Conservation (phyloP, 305 asterid genomes). For the Salvia sclarea region DNA sequence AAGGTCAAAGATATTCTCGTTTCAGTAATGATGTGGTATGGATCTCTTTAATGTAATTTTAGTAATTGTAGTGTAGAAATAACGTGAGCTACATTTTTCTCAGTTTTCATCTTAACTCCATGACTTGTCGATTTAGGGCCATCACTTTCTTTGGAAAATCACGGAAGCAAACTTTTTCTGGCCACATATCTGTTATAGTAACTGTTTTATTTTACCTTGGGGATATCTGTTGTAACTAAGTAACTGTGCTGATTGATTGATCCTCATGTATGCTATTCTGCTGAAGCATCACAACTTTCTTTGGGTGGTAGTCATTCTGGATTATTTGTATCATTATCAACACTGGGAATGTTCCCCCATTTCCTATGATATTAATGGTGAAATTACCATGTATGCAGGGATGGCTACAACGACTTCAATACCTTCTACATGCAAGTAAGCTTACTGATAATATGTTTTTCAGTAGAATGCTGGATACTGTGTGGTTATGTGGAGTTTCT, state of each 20-base stretch:
- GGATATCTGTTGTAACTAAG: neutral
- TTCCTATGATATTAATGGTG: slow-evolving; percentile 36
- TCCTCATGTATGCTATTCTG: neutral
- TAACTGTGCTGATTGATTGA: slow-evolving; percentile 17
- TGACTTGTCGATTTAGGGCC: neutral
- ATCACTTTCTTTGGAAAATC: neutral
- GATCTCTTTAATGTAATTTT: neutral
- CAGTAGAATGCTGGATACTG: slow-evolving; percentile 20
- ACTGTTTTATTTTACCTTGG: slow-evolving; percentile 1
- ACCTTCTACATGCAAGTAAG: slow-evolving; percentile 99
- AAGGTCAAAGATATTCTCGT: neutral
- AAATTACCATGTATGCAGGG: slow-evolving; percentile 67
- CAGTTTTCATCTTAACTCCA: neutral
- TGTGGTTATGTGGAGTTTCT: slow-evolving; percentile 24
- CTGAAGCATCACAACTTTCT: neutral
- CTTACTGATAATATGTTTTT: slow-evolving; percentile 32
- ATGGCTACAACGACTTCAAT: slow-evolving; percentile 99
- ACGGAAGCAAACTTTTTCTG: neutral
- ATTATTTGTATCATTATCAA: slow-evolving; percentile 29
- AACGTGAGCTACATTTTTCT: too few species aligned
- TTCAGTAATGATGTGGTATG: neutral
- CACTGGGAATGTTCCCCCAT: slow-evolving; percentile 1
- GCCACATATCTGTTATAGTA: neutral
- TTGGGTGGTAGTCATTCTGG: slow-evolving; percentile 22
- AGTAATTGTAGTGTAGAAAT: neutral